phyloP scores from a whole-genome alignment of 495 filamentous ascomycete genomes.

The Hypoxylon subgilvum region DNA sequence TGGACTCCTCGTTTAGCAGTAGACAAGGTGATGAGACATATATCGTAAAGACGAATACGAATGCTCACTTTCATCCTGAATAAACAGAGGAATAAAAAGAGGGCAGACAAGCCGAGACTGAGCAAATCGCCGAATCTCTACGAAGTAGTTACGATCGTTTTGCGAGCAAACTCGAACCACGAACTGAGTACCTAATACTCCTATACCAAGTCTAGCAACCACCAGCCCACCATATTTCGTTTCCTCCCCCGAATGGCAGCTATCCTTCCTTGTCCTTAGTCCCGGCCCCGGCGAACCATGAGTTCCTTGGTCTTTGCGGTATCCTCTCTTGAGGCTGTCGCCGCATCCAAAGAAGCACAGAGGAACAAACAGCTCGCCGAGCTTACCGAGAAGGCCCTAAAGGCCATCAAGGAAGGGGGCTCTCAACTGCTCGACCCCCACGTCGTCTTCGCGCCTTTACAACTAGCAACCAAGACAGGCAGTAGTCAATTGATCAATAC shows the following conservation, averaged over 20 bases:
- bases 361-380: slow-evolving; percentile 81
- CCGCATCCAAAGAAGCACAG: slow-evolving; percentile 82
- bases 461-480: slow-evolving; percentile 81
- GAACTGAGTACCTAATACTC: slow-evolving; percentile 1
- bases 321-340: slow-evolving; percentile 88
- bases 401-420: slow-evolving; percentile 78
- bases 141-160: too few species aligned
- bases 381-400: slow-evolving; percentile 77
- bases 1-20: slow-evolving; percentile 7
- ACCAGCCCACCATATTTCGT: slow-evolving; percentile 14
- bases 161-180: background rate
- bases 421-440: slow-evolving; percentile 78
- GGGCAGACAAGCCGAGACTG: background rate
- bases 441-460: slow-evolving; percentile 86
- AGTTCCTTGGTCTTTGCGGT: slow-evolving; percentile 95
- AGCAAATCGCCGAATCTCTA: too few species aligned
- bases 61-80: background rate
- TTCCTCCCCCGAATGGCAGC: slow-evolving; percentile 49
- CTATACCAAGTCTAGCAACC: too few species aligned
- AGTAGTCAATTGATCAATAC: slow-evolving; percentile 85
- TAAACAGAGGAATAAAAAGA: slow-evolving; percentile 23
- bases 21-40: slow-evolving; percentile 8
- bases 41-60: slow-evolving; percentile 3
- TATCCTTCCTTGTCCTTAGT: slow-evolving; percentile 39
- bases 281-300: slow-evolving; percentile 63